Evolutionary conservation across 2,329 filamentous ascomycete species (phyloP), one percentile per base, ranked within the genome.

Genomic region (Monilinia laxa): DNA sequence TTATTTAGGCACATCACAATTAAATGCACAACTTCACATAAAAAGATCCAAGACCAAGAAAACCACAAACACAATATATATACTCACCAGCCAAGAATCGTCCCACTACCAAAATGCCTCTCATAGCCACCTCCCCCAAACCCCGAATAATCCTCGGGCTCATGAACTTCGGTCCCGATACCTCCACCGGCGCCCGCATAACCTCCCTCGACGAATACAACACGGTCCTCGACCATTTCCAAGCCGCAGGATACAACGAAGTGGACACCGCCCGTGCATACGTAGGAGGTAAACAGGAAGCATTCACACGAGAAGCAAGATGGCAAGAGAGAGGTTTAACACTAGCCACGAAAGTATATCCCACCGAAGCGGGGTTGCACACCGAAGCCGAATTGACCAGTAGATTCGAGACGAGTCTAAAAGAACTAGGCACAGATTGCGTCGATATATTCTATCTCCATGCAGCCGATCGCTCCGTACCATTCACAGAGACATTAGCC

Each of bases 201-300:
- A 93, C 90, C 12, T 80, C 82, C 65, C 42, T 83, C 2, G 77
- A 86, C 67, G 88, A 90, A 54, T 92, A 89, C 80, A 90, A 88
- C 72, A 85, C 85, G 72, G 84, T 85, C 54, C 85, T 96, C 49
- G 89, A 94, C 76, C 82, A 88, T 70, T 87, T 96, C 75, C 90
- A 94, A 77, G 80, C 82, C n/a, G 84, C 88, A 67, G 92, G 92
- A 49, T 94, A 96, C 80, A 88, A 88, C 75, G 93, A 97, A 75
- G 79, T 96, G 49, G 93, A 97, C 76, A 97, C 93, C 1, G 92
- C 93, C 0, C 85, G 91, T 35, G 76, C 86, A 67, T 97, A 96
- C 73, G 80, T 90, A 20, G 87, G 80, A 57, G 87, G 89, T 59
- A 80, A 86, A 71, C 92, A 96, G 76, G 93, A 97, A 78, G 89